These are phyloP conservation scores for Priceomyces castillae DNA, from an alignment of 805 yeast genomes.

Conservation along the genomic window DNA sequence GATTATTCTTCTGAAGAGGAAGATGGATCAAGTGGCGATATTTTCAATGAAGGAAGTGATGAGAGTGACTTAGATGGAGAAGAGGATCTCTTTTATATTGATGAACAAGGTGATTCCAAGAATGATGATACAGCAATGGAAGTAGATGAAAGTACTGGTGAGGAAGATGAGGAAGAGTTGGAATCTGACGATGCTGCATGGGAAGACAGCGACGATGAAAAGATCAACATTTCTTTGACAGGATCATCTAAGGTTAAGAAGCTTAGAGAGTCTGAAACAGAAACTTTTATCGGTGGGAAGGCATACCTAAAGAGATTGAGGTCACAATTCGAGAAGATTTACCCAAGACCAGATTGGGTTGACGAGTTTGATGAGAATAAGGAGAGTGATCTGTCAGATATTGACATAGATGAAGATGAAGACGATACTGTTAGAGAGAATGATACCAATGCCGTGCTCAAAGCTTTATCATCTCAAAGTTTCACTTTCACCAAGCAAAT, in stretches of 20 bases:
- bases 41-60: constrained; percentile 23
- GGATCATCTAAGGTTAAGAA: constrained; percentile 63
- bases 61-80: constrained; percentile 30
- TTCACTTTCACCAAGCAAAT: constrained; percentile 44
- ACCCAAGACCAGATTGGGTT: constrained; percentile 87
- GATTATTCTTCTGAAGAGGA: constrained; percentile 43
- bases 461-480: constrained; percentile 32
- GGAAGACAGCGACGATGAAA: constrained; percentile 91
- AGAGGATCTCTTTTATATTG: constrained; percentile 42
- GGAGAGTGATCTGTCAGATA: constrained; percentile 12
- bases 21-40: constrained; percentile 12
- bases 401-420: constrained; percentile 19
- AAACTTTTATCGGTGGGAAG: constrained; percentile 52
- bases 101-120: constrained; percentile 35
- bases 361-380: constrained; percentile 38
- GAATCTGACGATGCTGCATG: constrained; percentile 49
- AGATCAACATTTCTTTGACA: constrained; percentile 56
- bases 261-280: constrained; percentile 60
- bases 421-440: constrained; percentile 17
- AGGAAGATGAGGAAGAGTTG: constrained; percentile 30
- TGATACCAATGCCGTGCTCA: constrained; percentile 30
- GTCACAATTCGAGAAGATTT: constrained; percentile 66
- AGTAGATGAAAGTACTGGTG: constrained; percentile 23
- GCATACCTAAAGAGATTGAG: constrained; percentile 64
- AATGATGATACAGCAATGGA: constrained; percentile 24